Evolutionary conservation across 1,284 basidiomycete species (phyloP), one percentile per base, ranked within the genome.

Genomic region (Cutaneotrichosporon sp.): DNA sequence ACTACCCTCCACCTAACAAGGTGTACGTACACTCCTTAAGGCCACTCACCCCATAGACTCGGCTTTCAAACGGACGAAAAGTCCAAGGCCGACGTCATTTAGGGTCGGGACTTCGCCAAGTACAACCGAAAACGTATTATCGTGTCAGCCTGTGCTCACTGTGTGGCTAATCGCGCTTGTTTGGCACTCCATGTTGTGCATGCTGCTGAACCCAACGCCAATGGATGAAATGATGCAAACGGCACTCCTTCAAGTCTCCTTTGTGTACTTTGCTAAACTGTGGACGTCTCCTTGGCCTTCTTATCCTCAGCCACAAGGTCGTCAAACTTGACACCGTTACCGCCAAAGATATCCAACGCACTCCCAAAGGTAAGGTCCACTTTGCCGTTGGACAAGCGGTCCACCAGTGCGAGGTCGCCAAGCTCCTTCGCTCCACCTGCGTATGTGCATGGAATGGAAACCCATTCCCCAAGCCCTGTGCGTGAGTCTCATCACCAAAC

Each of bases 281-380:
- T 31, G 41, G 43, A 45, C 33, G 46, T 31, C 16, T 47, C 54
- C 54, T 66, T 66, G 8, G 62, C 61, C 51, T 46, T 22, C 33
- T 51, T 53, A 53, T 71, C 65, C 63, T 76, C 75, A 41, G 63
- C 54, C 6, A 87, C 82, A 3, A 91, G 75, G 49, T 88, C 86
- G 8, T 81, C 79, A 60, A 90, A 84, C 31, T 79, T 81, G 29
- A 91, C 87, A 5, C 85, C 77, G 0, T 67, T 77, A 0, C 89
- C 89, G 1, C 88, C 88, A 64, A 91, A 91, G 17, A 91, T 89
- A 65, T 91, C 88, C 27, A 91, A 76, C 1, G 88, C 79, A 55
- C 86, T 93, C 56, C 96, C 96, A 70, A 87, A 99, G 1, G 96
- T 98, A 59, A 99, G 76, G 71, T 98, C 94, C 6, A 99, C 91